Base-by-base conservation (phyloP, 2,329 filamentous ascomycete genomes). In the Botrytis elliptica region DNA sequence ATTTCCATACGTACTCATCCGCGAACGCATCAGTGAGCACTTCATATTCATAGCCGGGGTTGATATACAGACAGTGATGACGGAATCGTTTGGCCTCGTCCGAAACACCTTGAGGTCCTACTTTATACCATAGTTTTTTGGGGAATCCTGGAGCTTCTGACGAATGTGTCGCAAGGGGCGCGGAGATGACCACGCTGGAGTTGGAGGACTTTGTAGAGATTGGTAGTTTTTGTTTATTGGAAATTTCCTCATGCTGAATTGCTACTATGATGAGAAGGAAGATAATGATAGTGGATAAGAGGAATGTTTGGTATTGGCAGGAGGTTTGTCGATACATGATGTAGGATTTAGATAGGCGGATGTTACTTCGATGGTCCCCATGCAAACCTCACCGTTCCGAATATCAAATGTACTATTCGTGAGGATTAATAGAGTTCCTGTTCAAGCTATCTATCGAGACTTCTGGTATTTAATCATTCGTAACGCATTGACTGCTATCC, bases 71-170 rank as follows among this genome's bases (percentile, higher is more conserved):
- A 73, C 81, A 82, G 38, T 71, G 80, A 49, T 80, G 75, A 20
- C 81, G 82, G 81, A 81, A 83, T 25, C 71, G 68, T 55, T 76
- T 76, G 12, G 77, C 77, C 10, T 82, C 75, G 29, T 79, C 73
- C 65, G 67, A 81, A 7, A 83, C 74, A 16, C 83, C 83, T 33
- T 79, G 81, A 0, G 82, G 81, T 0, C 82, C 83, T 7, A 83
- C 75, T 72, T 84, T 84, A 74, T 83, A 83, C 83, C 83, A 84
- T 40, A 84, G 75, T 33, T 78, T 82, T 72, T 80, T 77, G 10
- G 82, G 79, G 65, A 66, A 66, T 3, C 4, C 6, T 38, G 42
- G 10, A n/a, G 64, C 6, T 49, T 10, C 36, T 9, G 64, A 25
- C n/a, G 29, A 9, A 49, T 49, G 20, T 25, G 63, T 66, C 29